Conservation (phyloP, 1,284 basidiomycete genomes). For the Cystobasidium sp. region DNA sequence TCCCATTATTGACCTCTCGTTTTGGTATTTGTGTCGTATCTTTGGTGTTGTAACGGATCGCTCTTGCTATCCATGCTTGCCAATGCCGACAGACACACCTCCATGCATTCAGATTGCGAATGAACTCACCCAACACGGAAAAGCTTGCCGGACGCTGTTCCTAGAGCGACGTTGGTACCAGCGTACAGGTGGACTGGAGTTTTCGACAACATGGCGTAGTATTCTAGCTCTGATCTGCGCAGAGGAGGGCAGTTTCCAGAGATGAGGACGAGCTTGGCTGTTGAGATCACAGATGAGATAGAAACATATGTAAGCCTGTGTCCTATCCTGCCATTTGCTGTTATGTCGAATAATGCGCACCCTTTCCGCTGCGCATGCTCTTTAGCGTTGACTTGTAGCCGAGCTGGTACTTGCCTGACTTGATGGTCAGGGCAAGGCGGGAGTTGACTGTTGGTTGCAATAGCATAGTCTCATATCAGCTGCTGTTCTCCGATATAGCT, state of each 20-base stretch:
- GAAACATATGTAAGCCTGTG: conserved; percentile 52
- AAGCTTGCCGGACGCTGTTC: conserved; percentile 97
- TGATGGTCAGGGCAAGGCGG: conserved; percentile 95
- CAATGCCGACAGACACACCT: conserved; percentile 7
- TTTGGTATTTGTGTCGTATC: background rate
- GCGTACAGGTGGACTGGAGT: conserved; percentile 54
- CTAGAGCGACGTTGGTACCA: conserved; percentile 95
- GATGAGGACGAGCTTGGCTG: conserved; percentile 98
- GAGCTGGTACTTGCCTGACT: conserved; percentile 86
- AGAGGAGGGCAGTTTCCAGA: conserved; percentile 99
- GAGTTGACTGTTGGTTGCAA: conserved; percentile 66
- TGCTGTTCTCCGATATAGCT: background rate
- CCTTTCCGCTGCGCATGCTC: conserved; percentile 97
- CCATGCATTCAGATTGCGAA: background rate
- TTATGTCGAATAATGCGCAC: conserved; percentile 61
- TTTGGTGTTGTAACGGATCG: background rate
- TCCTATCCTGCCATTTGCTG: background rate
- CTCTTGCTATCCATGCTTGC: background rate
- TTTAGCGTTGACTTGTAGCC: conserved; percentile 98
- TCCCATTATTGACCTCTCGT: background rate
- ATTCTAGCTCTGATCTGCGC: conserved; percentile 99
- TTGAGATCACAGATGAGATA: conserved; percentile 59
- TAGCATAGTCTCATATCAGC: background rate
- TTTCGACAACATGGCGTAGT: conserved; percentile 92
- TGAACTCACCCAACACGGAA: conserved; percentile 82